Evolutionary conservation across 2,329 filamentous ascomycete genomes (phyloP).

Genomic region (Amauroascus verrucosus): DNA sequence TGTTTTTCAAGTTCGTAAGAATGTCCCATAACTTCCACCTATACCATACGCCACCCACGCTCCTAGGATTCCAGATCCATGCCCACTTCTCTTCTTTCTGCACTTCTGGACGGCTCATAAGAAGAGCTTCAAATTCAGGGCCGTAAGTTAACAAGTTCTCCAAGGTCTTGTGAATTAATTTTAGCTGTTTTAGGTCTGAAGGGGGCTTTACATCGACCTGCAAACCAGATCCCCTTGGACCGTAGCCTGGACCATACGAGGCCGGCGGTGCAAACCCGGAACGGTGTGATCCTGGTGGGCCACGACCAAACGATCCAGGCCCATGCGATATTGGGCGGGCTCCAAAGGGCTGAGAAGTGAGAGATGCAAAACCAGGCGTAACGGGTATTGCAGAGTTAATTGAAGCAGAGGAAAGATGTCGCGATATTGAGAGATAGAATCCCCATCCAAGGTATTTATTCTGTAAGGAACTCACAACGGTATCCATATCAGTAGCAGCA

Average conservation of each 20-base stretch:
- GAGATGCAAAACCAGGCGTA: constrained; percentile 37
- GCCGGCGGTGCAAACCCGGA: constrained; percentile 66
- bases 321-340: constrained; percentile 53
- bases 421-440: constrained; percentile 67
- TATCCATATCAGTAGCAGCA: constrained; percentile 71
- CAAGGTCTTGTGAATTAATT: constrained; percentile 77
- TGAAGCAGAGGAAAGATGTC: constrained; percentile 69
- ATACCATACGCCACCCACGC: constrained; percentile 75
- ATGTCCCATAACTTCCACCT: constrained; percentile 85
- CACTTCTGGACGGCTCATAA: constrained; percentile 79
- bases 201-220: constrained; percentile 67
- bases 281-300: constrained; percentile 41
- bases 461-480: constrained; percentile 64
- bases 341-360: constrained; percentile 60
- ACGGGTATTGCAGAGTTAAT: constrained; percentile 47
- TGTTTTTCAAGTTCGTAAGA: constrained; percentile 52
- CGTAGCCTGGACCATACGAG: constrained; percentile 49
- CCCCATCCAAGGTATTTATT: constrained; percentile 79
- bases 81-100: constrained; percentile 83
- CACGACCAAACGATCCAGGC: constrained; percentile 25
- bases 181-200: constrained; percentile 64
- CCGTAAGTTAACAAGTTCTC: constrained; percentile 71
- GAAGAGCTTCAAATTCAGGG: constrained; percentile 76
- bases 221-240: constrained; percentile 42
- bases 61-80: constrained; percentile 83